Conservation (phyloP, 1,284 basidiomycete species). For the Violaceomyces palustris region DNA sequence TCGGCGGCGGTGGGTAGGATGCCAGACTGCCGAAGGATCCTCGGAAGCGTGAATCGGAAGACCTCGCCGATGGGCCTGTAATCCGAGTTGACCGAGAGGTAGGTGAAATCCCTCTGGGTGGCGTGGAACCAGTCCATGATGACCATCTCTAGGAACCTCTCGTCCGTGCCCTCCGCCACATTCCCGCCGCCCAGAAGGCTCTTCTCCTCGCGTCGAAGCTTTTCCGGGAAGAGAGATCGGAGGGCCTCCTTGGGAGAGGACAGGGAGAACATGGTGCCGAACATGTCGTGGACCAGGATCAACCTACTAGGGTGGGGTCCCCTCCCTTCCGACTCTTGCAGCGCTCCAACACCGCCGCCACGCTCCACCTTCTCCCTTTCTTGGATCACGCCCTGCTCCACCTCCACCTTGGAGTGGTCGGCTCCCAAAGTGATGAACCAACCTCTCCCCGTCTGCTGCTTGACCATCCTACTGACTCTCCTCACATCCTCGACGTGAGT, state of each 20-base stretch:
- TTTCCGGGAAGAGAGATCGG: constrained; percentile 18
- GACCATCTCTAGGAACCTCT: too few relatives aligned
- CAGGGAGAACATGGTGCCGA: constrained; percentile 41
- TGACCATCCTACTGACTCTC: constrained; percentile 16
- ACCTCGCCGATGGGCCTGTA: constrained; percentile 36
- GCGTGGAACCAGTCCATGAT: constrained; percentile 47
- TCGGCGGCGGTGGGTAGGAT: constrained; percentile 18
- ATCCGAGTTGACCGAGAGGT: constrained; percentile 25
- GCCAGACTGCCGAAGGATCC: constrained; percentile 36
- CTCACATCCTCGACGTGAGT: constrained; percentile 33
- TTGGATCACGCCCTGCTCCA: too few relatives aligned
- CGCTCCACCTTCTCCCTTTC: too few relatives aligned
- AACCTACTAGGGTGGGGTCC: constrained; percentile 4
- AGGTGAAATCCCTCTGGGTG: constrained; percentile 39
- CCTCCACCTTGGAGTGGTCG: constrained; percentile 23
- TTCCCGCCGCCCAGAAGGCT: neutral
- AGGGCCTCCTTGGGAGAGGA: constrained; percentile 27
- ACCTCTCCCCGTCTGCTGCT: constrained; percentile 11
- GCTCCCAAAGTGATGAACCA: constrained; percentile 34
- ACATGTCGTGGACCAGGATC: constrained; percentile 44
- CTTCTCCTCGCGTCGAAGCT: constrained; percentile 10
- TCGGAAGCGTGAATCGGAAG: constrained; percentile 33
- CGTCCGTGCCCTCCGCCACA: too few relatives aligned
- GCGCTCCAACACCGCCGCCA: too few relatives aligned
- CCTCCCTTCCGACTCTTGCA: too few relatives aligned